These are phyloP conservation scores for Umbellularia californica DNA, from an alignment of 164 flowering plant genomes.

Conservation along the genomic window DNA sequence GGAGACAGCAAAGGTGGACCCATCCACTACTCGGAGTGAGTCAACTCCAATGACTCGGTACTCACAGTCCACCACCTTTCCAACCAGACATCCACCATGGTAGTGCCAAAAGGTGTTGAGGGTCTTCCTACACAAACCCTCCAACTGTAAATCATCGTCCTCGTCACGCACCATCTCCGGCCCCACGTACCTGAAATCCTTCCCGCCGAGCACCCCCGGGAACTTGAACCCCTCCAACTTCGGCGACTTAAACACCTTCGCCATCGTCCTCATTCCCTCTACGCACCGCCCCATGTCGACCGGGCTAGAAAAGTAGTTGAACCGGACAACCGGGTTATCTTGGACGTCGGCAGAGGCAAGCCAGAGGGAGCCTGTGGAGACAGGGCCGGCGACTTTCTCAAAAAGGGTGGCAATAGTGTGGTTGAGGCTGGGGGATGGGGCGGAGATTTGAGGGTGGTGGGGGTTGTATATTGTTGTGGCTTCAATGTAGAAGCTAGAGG, in stretches of 20 bases:
- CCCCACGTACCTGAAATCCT: constrained; percentile 62
- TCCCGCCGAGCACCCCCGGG: constrained; percentile 34
- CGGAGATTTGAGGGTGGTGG: constrained; percentile 12
- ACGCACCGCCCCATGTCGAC: constrained; percentile 58
- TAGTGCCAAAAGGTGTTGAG: constrained; percentile 96
- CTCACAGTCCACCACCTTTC: constrained; percentile 66
- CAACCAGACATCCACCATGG: constrained; percentile 83
- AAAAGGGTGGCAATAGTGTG: constrained; percentile 74
- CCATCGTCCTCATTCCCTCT: constrained; percentile 57
- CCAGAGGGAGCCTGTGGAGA: constrained; percentile 55
- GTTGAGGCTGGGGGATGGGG: constrained; percentile 34
- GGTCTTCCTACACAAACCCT: constrained; percentile 63
- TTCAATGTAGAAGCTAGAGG: constrained; percentile 52
- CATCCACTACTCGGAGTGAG: constrained; percentile 69
- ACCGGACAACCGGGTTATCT: constrained; percentile 63
- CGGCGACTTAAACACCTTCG: constrained; percentile 40
- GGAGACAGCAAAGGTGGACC: constrained; percentile 61
- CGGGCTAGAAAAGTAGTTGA: constrained; percentile 69
- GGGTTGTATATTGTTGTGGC: constrained; percentile 67
- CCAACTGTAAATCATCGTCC: constrained; percentile 36
- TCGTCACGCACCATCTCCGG: constrained; percentile 48
- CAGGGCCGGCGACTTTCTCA: constrained; percentile 68
- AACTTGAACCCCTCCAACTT: constrained; percentile 63
- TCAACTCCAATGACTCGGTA: constrained; percentile 53
- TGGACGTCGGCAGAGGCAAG: constrained; percentile 66